Evolutionary conservation across 2,329 filamentous ascomycete species (phyloP).

Genomic region (Apiospora arundinis): DNA sequence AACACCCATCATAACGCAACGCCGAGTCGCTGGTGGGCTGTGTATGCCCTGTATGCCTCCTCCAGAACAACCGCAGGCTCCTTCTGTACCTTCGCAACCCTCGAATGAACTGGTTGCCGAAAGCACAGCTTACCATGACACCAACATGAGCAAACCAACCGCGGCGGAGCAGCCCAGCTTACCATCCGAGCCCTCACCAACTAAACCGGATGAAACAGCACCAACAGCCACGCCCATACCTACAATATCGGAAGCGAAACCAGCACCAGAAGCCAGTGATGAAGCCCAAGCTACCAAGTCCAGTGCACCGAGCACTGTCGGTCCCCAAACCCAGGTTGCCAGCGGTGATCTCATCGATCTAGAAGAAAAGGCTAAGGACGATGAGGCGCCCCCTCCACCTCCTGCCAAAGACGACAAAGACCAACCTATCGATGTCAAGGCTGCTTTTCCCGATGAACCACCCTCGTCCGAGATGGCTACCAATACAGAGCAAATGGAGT

Average conservation of each 20-base stretch:
- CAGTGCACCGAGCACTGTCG: neutral
- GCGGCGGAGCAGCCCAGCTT: slow-evolving; percentile 24
- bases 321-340: neutral
- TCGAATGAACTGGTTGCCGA: neutral
- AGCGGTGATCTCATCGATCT: neutral
- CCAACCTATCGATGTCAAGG: neutral
- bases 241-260: neutral
- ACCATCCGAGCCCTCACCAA: slow-evolving; percentile 18
- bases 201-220: slow-evolving; percentile 11
- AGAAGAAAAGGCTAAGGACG: neutral
- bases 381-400: neutral
- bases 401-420: slow-evolving; percentile 20
- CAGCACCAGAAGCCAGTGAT: neutral
- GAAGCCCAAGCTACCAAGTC: neutral
- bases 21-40: slow-evolving; percentile 25
- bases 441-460: neutral
- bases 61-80: slow-evolving; percentile 17
- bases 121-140: slow-evolving; percentile 24
- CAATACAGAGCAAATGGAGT: slow-evolving; percentile 45
- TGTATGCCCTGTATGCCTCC: slow-evolving; percentile 27
- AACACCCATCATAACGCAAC: slow-evolving; percentile 24
- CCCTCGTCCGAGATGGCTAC: neutral
- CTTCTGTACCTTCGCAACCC: neutral
- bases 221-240: slow-evolving; percentile 9
- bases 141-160: slow-evolving; percentile 25